Evolutionary conservation across 1,284 basidiomycete species (phyloP).

Genomic region (Tremellales sp.): DNA sequence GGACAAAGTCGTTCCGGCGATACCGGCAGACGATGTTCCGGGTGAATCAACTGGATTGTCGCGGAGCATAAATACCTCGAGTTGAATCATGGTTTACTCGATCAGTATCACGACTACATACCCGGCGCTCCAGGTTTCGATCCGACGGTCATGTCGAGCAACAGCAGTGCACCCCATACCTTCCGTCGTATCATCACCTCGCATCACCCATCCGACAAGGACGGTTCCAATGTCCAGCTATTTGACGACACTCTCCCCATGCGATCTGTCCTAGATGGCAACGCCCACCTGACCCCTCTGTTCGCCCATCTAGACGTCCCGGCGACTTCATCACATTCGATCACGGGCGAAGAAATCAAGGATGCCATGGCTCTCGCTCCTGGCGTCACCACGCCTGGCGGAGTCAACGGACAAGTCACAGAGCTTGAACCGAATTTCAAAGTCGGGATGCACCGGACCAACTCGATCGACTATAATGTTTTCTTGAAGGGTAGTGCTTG

Average conservation of each 20-base stretch:
- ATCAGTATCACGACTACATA: too few relatives aligned
- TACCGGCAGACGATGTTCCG: too few relatives aligned
- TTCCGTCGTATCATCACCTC: conserved; percentile 39
- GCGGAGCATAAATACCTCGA: too few relatives aligned
- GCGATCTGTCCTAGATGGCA: conserved; percentile 18
- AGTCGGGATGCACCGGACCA: conserved; percentile 39
- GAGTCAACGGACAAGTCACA: conserved; percentile 42
- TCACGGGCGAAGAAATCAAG: conserved; percentile 17
- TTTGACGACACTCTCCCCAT: conserved; percentile 24
- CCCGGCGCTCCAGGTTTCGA: too few relatives aligned
- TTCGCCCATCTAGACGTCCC: conserved; percentile 33
- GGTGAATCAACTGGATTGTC: too few relatives aligned
- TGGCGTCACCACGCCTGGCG: conserved; percentile 30
- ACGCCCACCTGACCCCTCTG: conserved; percentile 28
- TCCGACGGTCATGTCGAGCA: too few relatives aligned
- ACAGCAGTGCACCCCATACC: neutral
- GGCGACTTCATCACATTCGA: conserved; percentile 15
- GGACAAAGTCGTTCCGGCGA: too few relatives aligned
- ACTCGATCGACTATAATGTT: conserved; percentile 44
- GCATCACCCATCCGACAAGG: conserved; percentile 19
- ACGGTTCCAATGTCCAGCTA: conserved; percentile 23
- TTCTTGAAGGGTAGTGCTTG: conserved; percentile 29
- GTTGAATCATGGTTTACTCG: too few relatives aligned
- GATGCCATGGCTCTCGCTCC: conserved; percentile 14
- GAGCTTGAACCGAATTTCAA: conserved; percentile 32